Evolutionary conservation across 23 red algal species (phyloP), one percentile per base, ranked within the genome.

Genomic region (Gracilaria domingensis): DNA sequence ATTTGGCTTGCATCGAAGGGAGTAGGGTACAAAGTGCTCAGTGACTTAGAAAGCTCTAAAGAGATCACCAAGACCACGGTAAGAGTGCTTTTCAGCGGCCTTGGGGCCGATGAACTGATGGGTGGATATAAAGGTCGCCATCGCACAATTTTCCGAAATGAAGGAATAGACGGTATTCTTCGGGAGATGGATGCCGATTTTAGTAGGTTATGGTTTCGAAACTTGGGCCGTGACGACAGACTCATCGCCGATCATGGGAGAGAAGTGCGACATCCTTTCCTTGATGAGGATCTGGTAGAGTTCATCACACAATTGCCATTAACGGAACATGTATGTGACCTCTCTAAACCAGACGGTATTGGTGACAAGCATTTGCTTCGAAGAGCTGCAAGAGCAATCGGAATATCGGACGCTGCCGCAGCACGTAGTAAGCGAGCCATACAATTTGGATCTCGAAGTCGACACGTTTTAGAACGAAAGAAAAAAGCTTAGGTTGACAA

Each of bases 51-150:
- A 35, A 53, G 58, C 9, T 34, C 47, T 20, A 17, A 61, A 50
- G 79, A 81, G 38, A 57, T 59, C 2, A 53, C 32, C 8, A 36
- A 55, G 37, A 58, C 66, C 8, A 30, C 61, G 26, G 91, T 86
- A 34, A 90, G 54, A 57, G 85, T 98, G 20, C 53, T 98, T 44
- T 93, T 95, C 25, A 95, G 92, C 75, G 96, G 96, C 25, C 82
- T 98, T 23, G 96, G 96, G 12, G 96, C 96, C 14, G 96, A 98
- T 73, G 96, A 98, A 83, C 88, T 95, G 61, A 82, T 91, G 73
- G 96, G 89, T 24, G 96, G 96, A 23, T 98, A 98, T 58, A 98
- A 98, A 86, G 93, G 93, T 53, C 82, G 96, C 21, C 96, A 95
- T 88, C 50, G 92, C 30, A 84, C 88, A 38, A 86, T 90, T 39